phyloP scores from a whole-genome alignment of 1,284 basidiomycete genomes.

The Leccinum pachyderme region DNA sequence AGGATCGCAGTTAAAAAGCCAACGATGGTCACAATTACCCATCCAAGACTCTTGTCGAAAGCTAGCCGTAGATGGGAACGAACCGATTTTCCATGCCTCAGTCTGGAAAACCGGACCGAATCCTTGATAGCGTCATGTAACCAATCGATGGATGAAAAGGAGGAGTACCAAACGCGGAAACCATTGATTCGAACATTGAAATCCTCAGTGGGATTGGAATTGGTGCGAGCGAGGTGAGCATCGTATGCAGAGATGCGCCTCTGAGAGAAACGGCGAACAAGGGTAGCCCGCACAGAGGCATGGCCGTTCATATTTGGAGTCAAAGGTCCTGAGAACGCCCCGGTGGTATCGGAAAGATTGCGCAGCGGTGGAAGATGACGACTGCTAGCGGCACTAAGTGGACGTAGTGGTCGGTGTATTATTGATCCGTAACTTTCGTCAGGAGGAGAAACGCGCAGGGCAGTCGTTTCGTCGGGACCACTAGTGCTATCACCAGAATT shows the following conservation, averaged over 20 bases:
- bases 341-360: constrained; percentile 5
- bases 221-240: constrained; percentile 39
- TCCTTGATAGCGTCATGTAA: constrained; percentile 93
- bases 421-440: constrained; percentile 22
- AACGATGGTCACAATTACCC: constrained; percentile 88
- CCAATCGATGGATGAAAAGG: constrained; percentile 86
- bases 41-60: constrained; percentile 84
- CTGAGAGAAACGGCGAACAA: constrained; percentile 39
- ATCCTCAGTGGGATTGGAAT: constrained; percentile 42
- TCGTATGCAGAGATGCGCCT: constrained; percentile 77
- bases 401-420: constrained; percentile 10
- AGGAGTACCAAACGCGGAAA: constrained; percentile 90
- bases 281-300: constrained; percentile 11
- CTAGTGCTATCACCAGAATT: constrained; percentile 1
- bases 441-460: constrained; percentile 10
- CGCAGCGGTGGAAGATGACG: constrained; percentile 13
- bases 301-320: constrained; percentile 19
- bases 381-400: constrained; percentile 9
- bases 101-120: constrained; percentile 70
- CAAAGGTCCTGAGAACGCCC: constrained; percentile 20
- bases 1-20: constrained; percentile 82
- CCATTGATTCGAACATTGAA: constrained; percentile 76
- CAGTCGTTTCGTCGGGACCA: constrained; percentile 19
- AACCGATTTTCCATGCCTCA: constrained; percentile 66
- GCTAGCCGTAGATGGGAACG: constrained; percentile 70